Percentiles rank a stretch among this genome's conserved stretches.
Evolutionary conservation across 257 asterid genomes (phyloP).

Genomic region (Fraxinus quadrangulata): DNA sequence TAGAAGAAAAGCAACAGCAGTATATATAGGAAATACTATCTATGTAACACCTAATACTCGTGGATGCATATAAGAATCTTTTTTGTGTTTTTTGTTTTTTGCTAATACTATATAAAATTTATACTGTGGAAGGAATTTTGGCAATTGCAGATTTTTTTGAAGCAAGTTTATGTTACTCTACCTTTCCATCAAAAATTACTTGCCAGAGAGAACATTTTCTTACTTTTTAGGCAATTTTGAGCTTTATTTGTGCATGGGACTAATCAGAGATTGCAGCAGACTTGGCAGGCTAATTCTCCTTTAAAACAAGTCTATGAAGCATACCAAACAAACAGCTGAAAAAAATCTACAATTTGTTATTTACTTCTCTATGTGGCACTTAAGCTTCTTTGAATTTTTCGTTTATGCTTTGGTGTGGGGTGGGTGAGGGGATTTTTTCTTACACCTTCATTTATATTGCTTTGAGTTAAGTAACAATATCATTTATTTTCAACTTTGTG

Average conservation of each 20-base stretch:
- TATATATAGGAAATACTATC: not conserved
- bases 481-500: conserved; percentile 12
- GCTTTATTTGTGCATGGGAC: not conserved
- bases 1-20: not conserved
- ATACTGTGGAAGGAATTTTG: not conserved
- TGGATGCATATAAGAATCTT: not conserved
- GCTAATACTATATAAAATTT: not conserved
- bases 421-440: not conserved
- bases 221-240: not conserved
- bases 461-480: not conserved
- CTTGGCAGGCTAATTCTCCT: not conserved
- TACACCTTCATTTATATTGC: not conserved
- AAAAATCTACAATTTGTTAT: not conserved
- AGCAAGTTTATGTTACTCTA: not conserved
- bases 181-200: not conserved
- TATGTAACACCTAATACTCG: not conserved
- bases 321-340: not conserved
- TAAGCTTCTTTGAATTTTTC: not conserved
- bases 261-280: not conserved
- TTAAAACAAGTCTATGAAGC: not conserved
- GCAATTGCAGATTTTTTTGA: not conserved
- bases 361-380: not conserved
- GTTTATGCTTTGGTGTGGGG: not conserved
- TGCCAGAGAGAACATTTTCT: not conserved
- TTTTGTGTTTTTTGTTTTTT: not conserved